Evolutionary conservation across 768 basidiomycete genomes (phyloP), one percentile per base, ranked within the genome.

Genomic region (Boletus eberwhitei): DNA sequence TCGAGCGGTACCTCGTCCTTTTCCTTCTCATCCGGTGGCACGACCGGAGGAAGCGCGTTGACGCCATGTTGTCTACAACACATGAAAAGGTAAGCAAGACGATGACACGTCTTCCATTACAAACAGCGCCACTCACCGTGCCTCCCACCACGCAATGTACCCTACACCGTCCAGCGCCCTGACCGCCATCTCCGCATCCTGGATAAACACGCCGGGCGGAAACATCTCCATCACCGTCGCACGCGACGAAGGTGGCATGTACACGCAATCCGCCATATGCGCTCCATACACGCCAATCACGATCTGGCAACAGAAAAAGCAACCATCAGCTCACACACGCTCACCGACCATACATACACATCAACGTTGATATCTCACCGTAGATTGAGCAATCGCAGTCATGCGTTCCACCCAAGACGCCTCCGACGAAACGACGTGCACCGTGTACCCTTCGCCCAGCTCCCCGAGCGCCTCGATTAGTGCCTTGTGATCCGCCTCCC

Each of bases 161-260:
- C 72, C 70, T 52, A 86, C 73, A 11, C 80, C 16, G 9, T 26
- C 79, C 22, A 85, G 62, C 8, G 81, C 77, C 29, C 71, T 71
- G n/a, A 75, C 75, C 19, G 85, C 77, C 46, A 82, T 70, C 62
- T 86, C 81, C 53, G 79, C 77, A 60, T 90, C 86, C 45, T 78
- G 79, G 24, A 77, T 75, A 68, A 88, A 91, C 19, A 77, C 77
- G n/a, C 79, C 80, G 3, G 78, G 73, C 19, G 84, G 86, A 71
- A 88, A 91, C 62, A 93, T 77, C 71, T 94, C 91, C 73, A 92
- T 81, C 35, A 92, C 74, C 4, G 85, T 83, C 21, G 87, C 77
- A 24, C 79, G 74, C 16, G 75, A 61, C 24, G 82, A 79, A 5
- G 79, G 80, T 54, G 79, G 81, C 81, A 92, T 84, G 73, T 85